Evolutionary conservation across 768 basidiomycete genomes (phyloP).

Genomic region (Neoboletus brunneissimus): DNA sequence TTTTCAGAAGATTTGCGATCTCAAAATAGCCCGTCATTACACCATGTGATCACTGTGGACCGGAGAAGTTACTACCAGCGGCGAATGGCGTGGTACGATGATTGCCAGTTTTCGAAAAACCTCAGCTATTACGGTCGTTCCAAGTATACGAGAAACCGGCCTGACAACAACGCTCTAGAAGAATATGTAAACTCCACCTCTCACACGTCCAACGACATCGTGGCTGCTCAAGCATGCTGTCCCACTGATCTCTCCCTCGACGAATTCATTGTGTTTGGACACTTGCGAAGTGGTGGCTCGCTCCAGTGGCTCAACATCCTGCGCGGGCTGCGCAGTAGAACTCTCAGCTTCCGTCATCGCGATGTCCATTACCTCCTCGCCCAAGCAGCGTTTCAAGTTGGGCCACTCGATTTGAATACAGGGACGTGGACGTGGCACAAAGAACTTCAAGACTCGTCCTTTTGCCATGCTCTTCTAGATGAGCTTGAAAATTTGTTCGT

Average conservation of each 20-base stretch:
- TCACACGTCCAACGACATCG: not conserved
- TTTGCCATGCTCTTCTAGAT: not conserved
- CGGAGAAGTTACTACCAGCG: no score
- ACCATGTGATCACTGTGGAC: not conserved
- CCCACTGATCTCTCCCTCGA: not conserved
- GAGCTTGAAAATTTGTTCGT: not conserved
- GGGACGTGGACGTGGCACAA: not conserved
- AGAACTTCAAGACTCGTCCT: not conserved
- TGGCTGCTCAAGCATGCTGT: not conserved
- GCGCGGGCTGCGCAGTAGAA: not conserved
- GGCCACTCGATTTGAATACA: conserved; percentile 25
- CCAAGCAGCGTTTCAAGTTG: not conserved
- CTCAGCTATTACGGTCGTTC: no score
- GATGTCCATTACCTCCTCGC: not conserved
- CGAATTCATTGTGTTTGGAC: not conserved
- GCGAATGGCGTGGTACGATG: not conserved
- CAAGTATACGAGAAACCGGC: no score
- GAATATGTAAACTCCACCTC: not conserved
- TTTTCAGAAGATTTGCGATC: no score
- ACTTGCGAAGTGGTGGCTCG: not conserved
- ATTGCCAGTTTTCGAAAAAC: not conserved
- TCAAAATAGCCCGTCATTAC: not conserved
- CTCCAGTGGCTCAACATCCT: not conserved
- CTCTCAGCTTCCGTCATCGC: not conserved
- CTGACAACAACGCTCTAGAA: no score